These are phyloP conservation scores for Phaeolepiota aurea DNA, from an alignment of 768 basidiomycete genomes.

Conservation along the genomic window DNA sequence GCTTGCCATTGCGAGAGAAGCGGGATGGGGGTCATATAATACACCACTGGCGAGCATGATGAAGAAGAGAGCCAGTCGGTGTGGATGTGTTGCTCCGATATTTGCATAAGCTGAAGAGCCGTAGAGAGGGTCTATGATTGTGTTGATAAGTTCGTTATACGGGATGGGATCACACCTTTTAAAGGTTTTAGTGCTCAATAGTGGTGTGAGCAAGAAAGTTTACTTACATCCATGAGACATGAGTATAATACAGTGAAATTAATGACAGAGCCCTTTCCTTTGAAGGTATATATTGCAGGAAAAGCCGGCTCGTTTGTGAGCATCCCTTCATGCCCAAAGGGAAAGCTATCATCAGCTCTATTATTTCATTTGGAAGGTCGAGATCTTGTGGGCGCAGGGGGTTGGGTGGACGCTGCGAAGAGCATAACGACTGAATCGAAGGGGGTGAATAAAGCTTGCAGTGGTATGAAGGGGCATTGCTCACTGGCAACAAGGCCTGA, in stretches of 20 bases:
- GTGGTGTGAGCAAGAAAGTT: neutral
- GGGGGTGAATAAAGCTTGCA: too few species aligned
- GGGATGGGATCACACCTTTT: conserved; percentile 38
- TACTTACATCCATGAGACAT: conserved; percentile 40
- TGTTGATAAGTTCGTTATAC: conserved; percentile 29
- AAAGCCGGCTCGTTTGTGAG: conserved; percentile 25
- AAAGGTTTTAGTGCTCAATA: neutral
- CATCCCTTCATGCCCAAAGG: conserved; percentile 38
- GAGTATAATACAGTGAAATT: conserved; percentile 31
- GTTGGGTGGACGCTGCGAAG: conserved; percentile 12
- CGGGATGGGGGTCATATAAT: conserved; percentile 30
- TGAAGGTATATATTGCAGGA: conserved; percentile 30
- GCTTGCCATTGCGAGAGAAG: conserved; percentile 21
- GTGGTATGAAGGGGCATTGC: conserved; percentile 4
- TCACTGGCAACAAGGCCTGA: conserved; percentile 27
- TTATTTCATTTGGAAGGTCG: conserved; percentile 32
- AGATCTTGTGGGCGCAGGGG: conserved; percentile 12
- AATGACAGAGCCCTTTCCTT: conserved; percentile 30
- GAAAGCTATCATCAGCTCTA: conserved; percentile 37
- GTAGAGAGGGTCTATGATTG: conserved; percentile 36
- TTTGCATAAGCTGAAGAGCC: conserved; percentile 18
- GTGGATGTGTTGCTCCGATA: conserved; percentile 30
- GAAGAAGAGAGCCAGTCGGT: conserved; percentile 45
- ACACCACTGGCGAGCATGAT: conserved; percentile 39
- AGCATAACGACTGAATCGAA: conserved; percentile 2